Evolutionary conservation across 1,284 basidiomycete genomes (phyloP), one percentile per base, ranked within the genome.

Genomic region (Moniliophthora roreri): DNA sequence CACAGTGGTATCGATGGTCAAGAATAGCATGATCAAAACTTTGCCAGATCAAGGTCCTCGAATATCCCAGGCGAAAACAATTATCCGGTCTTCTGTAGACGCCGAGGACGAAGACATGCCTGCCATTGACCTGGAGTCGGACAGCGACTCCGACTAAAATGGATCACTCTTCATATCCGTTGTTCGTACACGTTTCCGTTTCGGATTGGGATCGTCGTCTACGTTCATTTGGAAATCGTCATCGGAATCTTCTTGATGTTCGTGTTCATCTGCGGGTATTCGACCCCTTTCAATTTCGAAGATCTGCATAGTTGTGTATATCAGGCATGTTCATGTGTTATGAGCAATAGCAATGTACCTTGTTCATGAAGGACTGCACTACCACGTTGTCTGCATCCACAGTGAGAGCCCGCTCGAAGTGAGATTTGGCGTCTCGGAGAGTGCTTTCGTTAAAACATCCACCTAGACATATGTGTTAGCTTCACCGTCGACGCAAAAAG

Each of bases 341-440:
- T 46, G 26, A 37, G 3, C 35, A 20, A 49, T 53, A 39, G 24
- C 26, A 44, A 32, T 26, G 8, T 64, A 86, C 85, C 75, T 82
- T 77, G 46, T 71, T 64, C 44, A 82, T 62, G 66, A 85, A 85
- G 0, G 71, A 69, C 45, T 71, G 69, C 6, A 80, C 77, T 4
- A 87, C 73, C 8, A 64, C 59, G 52, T 85, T 85, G n/a, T 77
- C 72, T 9, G 80, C 74, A 59, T 90, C 85, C 39, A 91, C 66
- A 2, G 67, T 61, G 57, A 74, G 74, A 34, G 85, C 82, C 40
- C 82, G 82, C 60, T 84, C 81, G 37, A 91, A 75, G 64, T 87
- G 84, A 6, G 75, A 69, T 60, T 80, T 80, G 26, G 89, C 85
- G 38, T 82, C 79, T 48, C 80, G 77, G 16, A 77, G 68, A 21